These are phyloP conservation scores for Macaranga tanarius DNA, from an alignment of 441 rosid species.

Conservation along the genomic window DNA sequence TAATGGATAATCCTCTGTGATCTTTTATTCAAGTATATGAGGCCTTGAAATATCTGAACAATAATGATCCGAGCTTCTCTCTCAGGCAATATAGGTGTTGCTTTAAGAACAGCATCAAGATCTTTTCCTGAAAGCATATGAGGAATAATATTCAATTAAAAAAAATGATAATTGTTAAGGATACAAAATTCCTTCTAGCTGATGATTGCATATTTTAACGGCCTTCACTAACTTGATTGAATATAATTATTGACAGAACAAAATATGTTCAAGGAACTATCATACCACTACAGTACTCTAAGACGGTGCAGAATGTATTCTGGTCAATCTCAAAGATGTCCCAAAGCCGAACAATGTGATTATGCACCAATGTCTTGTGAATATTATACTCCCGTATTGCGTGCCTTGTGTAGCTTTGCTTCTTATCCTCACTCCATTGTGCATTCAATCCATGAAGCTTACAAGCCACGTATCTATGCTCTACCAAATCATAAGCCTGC, in stretches of 20 bases:
- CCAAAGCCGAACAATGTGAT: constrained; percentile 98
- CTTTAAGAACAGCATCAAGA: constrained; percentile 96
- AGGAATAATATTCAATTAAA: constrained; percentile 14
- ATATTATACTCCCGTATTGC: constrained; percentile 95
- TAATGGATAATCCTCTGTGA: constrained; percentile 91
- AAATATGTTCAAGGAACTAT: constrained; percentile 11
- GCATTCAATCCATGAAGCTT: constrained; percentile 98
- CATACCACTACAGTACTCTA: constrained; percentile 96
- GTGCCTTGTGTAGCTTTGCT: constrained; percentile 95
- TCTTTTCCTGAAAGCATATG: constrained; percentile 72
- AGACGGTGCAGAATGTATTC: constrained; percentile 95
- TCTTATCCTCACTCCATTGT: constrained; percentile 99
- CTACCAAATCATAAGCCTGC: constrained; percentile 99
- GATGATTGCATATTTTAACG: background rate
- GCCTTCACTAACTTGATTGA: constrained; percentile 12
- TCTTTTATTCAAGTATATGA: constrained; percentile 84
- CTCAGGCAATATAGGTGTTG: constrained; percentile 88
- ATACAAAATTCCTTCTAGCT: constrained; percentile 13
- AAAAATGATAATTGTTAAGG: constrained; percentile 1
- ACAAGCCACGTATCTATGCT: constrained; percentile 96
- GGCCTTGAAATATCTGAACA: constrained; percentile 97
- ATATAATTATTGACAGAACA: constrained; percentile 10
- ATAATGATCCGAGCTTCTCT: constrained; percentile 92
- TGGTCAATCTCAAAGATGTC: constrained; percentile 97
- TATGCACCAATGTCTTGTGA: constrained; percentile 97